Conservation (phyloP, 768 basidiomycete species). For the Chiua virens region DNA sequence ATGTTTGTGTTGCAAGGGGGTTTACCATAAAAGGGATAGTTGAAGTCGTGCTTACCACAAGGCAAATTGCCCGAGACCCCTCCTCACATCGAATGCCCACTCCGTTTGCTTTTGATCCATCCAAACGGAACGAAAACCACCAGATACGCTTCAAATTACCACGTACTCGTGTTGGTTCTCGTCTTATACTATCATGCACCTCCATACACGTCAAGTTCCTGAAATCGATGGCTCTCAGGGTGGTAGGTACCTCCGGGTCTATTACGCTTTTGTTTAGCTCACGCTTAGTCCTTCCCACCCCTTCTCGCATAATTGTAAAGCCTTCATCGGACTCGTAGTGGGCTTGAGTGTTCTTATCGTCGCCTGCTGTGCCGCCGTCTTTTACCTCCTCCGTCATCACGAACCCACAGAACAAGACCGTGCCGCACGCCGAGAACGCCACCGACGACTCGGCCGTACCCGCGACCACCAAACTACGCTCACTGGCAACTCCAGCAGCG, state of each 20-base stretch:
- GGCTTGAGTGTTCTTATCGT: conserved; percentile 54
- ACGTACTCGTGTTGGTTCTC: neutral
- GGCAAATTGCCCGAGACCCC: neutral
- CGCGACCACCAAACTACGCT: conserved; percentile 13
- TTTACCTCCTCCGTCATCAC: conserved; percentile 28
- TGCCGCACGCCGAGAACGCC: conserved; percentile 21
- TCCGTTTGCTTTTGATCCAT: neutral
- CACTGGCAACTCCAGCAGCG: no score
- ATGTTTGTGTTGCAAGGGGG: no score
- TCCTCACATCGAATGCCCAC: neutral
- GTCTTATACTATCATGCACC: neutral
- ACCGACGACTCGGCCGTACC: conserved; percentile 18
- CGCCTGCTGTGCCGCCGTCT: conserved; percentile 50
- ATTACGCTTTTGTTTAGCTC: no score
- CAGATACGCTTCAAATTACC: neutral
- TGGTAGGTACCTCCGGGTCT: conserved; percentile 36
- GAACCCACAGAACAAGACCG: conserved; percentile 15
- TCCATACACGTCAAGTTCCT: conserved; percentile 36
- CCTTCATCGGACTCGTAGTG: conserved; percentile 63
- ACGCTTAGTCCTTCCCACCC: neutral
- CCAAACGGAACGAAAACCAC: neutral
- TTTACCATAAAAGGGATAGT: conserved; percentile 17
- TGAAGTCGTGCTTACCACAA: conserved; percentile 1
- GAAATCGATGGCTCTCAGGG: conserved; percentile 51
- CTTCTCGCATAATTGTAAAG: conserved; percentile 26